A percentile compares a stretch with the other conserved stretches of the same genome.
Conservation (phyloP, 208 protist genomes). For the Phytomonas sp. region DNA sequence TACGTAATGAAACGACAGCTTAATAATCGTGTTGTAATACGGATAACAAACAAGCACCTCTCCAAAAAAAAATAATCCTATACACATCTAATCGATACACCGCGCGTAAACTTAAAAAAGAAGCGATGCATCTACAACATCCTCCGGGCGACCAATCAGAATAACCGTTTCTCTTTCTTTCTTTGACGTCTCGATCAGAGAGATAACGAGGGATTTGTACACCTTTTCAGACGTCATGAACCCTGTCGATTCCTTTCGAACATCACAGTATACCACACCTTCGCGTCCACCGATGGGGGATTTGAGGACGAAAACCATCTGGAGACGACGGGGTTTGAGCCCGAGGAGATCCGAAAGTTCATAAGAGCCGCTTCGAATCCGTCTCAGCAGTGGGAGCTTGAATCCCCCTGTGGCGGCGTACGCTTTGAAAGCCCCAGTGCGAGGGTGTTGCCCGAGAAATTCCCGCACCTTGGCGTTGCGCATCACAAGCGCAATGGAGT, state of each 20-base stretch:
- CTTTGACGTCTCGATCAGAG: constrained; percentile 37
- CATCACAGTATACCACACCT: constrained; percentile 76
- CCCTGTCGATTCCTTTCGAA: constrained; percentile 62
- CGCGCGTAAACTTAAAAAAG: constrained; percentile 21
- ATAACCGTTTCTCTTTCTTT: constrained; percentile 65
- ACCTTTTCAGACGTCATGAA: constrained; percentile 65
- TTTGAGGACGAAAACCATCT: constrained; percentile 85
- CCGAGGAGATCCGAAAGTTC: constrained; percentile 75
- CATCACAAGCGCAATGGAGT: constrained; percentile 84
- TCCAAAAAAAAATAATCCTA: constrained; percentile 7
- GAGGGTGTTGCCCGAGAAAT: constrained; percentile 69
- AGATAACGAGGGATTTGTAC: constrained; percentile 73
- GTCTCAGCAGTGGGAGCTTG: constrained; percentile 70
- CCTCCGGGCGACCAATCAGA: constrained; percentile 76
- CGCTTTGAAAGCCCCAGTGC: constrained; percentile 77
- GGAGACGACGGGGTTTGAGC: constrained; percentile 65
- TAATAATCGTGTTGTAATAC: not conserved
- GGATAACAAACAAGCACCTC: not conserved
- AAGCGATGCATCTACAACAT: constrained; percentile 62
- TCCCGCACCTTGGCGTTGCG: constrained; percentile 66
- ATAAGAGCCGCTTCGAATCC: constrained; percentile 80
- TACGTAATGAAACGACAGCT: constrained; percentile 5
- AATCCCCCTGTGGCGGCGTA: constrained; percentile 74
- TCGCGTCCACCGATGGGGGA: constrained; percentile 53
- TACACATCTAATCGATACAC: constrained; percentile 16